phyloP scores from a whole-genome alignment of 2,329 filamentous ascomycete genomes.

The Fusarium clavum region DNA sequence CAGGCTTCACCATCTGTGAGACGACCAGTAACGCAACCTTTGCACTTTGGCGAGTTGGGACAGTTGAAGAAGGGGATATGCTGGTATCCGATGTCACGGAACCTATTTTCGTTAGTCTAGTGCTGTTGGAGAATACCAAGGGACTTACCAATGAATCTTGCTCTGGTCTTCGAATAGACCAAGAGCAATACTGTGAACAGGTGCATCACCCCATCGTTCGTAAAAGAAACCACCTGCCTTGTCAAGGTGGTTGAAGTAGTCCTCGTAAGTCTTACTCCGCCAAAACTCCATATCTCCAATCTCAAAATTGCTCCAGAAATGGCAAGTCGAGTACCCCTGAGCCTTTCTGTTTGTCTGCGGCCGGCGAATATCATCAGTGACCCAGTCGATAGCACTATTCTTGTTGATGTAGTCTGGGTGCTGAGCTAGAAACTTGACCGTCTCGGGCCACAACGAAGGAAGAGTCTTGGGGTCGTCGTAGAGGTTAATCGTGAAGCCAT shows the following conservation, averaged over 20 bases:
- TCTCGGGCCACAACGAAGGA: conserved; percentile 94
- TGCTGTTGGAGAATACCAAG: background rate
- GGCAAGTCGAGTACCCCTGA: conserved; percentile 95
- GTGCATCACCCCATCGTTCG: conserved; percentile 97
- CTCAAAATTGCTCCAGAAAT: conserved; percentile 99
- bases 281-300: conserved; percentile 94
- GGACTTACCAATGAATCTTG: conserved; percentile 88
- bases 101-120: conserved; percentile 68
- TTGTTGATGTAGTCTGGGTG: conserved; percentile 83
- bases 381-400: conserved; percentile 89
- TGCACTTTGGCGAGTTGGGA: conserved; percentile 94
- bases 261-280: conserved; percentile 88
- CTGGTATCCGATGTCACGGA: conserved; percentile 98
- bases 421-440: conserved; percentile 86
- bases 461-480: conserved; percentile 93
- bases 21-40: conserved; percentile 84
- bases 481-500: conserved; percentile 97
- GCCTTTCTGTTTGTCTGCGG: conserved; percentile 84
- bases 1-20: conserved; percentile 90
- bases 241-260: conserved; percentile 97
- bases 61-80: conserved; percentile 99
- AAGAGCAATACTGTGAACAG: conserved; percentile 93
- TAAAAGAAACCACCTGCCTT: conserved; percentile 98
- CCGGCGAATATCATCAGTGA: conserved; percentile 80
- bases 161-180: conserved; percentile 91